These are phyloP conservation scores for Eimeria praecox DNA, from an alignment of 169 alveolate species.

Conservation along the genomic window DNA sequence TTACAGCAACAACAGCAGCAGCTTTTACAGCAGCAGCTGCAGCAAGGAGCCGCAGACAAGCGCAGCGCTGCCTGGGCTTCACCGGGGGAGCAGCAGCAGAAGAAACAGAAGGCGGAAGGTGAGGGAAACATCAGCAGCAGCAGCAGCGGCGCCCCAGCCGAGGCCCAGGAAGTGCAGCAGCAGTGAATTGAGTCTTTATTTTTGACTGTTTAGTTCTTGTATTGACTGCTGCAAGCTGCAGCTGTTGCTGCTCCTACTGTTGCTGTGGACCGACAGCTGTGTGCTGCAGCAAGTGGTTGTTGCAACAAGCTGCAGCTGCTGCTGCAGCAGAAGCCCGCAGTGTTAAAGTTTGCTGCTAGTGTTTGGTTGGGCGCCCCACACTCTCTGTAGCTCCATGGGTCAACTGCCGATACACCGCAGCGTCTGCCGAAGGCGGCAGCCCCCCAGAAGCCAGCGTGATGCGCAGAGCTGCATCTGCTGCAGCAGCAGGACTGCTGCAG, in stretches of 20 bases:
- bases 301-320: conserved; percentile 7
- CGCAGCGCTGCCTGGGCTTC: conserved; percentile 66
- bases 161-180: conserved; percentile 61
- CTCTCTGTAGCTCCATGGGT: neutral
- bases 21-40: conserved; percentile 57
- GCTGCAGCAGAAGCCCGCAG: conserved; percentile 59
- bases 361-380: no score
- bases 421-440: neutral
- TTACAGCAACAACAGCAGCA: conserved; percentile 65
- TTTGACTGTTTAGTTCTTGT: neutral
- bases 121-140: conserved; percentile 56
- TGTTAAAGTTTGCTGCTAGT: conserved; percentile 7
- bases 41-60: conserved; percentile 23
- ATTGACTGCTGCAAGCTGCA: neutral
- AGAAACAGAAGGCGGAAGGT: conserved; percentile 38
- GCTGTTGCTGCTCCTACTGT: neutral
- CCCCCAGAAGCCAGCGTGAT: neutral
- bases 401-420: neutral
- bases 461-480: no score
- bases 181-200: neutral
- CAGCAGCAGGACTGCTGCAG: neutral
- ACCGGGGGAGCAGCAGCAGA: conserved; percentile 54
- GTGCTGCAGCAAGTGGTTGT: neutral
- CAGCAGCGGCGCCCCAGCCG: conserved; percentile 71
- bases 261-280: neutral